A percentile compares a stretch with the other conserved stretches of the same genome.
Evolutionary conservation across 164 flowering plant genomes (phyloP).

Genomic region (Vitis labrusca): DNA sequence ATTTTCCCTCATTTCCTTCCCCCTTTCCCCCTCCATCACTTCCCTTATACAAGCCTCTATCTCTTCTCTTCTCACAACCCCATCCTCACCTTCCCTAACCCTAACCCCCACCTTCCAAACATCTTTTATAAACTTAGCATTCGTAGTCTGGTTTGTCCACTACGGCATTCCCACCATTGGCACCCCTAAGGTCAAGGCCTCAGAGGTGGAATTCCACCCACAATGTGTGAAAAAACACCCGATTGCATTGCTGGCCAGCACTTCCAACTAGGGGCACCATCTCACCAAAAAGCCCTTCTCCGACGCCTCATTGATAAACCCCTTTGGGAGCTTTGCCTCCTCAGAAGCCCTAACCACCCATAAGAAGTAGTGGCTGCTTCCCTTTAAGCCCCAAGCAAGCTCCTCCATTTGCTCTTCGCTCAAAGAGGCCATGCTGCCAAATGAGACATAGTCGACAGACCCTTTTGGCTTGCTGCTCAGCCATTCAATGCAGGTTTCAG

Average conservation of each 20-base stretch:
- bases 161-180: conserved; percentile 33
- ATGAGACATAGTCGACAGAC: conserved; percentile 30
- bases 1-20: conserved; percentile 18
- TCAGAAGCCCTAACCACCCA: conserved; percentile 29
- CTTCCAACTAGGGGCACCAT: conserved; percentile 28
- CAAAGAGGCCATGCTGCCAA: conserved; percentile 28
- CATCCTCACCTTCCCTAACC: conserved; percentile 10
- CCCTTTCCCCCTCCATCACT: conserved; percentile 26
- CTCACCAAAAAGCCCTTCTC: conserved; percentile 21
- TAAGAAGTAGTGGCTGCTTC: conserved; percentile 16
- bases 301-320: conserved; percentile 1
- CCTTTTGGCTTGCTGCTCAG: conserved; percentile 16
- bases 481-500: conserved; percentile 23
- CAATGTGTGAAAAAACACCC: conserved; percentile 37
- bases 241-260: conserved; percentile 16
- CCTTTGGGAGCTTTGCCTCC: conserved; percentile 16
- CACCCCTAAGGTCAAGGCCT: conserved; percentile 31
- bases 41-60: conserved; percentile 13
- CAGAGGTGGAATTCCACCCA: conserved; percentile 35
- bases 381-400: conserved; percentile 19
- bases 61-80: conserved; percentile 13
- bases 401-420: conserved; percentile 26
- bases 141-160: conserved; percentile 25
- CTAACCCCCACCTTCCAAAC: conserved; percentile 28
- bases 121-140: conserved; percentile 29